A percentile compares a stretch with the other conserved stretches of the same genome.
phyloP scores from a whole-genome alignment of 257 asterid genomes.

The Primulina huaijiensis region DNA sequence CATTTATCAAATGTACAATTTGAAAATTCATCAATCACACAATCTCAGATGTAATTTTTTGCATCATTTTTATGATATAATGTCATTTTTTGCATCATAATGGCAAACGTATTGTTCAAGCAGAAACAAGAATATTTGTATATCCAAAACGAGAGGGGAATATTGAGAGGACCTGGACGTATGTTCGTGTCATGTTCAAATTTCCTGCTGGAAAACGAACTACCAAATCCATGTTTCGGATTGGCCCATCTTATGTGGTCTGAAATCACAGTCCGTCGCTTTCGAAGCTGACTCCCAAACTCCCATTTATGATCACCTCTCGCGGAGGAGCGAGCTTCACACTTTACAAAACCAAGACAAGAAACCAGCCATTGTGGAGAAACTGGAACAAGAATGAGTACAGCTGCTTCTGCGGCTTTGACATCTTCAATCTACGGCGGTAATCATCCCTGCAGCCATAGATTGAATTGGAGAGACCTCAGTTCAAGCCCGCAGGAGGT shows the following conservation, averaged over 20 bases:
- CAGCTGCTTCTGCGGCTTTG: conserved; percentile 41
- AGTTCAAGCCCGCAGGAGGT: conserved; percentile 22
- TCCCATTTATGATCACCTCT: conserved; percentile 14
- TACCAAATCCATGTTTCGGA: conserved; percentile 21
- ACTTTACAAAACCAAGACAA: too few species aligned
- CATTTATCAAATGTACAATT: too few species aligned
- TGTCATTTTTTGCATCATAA: too few species aligned
- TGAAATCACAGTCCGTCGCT: conserved; percentile 31
- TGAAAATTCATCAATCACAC: too few species aligned
- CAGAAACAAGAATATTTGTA: too few species aligned
- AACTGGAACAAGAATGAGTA: conserved; percentile 28
- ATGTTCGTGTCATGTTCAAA: conserved; percentile 30
- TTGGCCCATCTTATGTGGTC: conserved; percentile 40
- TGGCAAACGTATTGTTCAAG: too few species aligned
- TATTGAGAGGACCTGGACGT: conserved; percentile 36
- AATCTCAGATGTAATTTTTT: too few species aligned
- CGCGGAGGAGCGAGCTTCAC: too few species aligned
- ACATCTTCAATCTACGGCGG: conserved; percentile 44
- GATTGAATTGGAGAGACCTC: conserved; percentile 34
- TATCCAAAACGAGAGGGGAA: too few species aligned
- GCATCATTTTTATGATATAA: too few species aligned
- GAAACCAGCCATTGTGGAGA: too few species aligned
- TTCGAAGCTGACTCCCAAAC: conserved; percentile 29
- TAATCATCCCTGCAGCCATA: conserved; percentile 18
- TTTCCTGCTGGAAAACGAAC: conserved; percentile 26